Conservation (phyloP, 2,329 filamentous ascomycete genomes). For the Talaromyces islandicus region DNA sequence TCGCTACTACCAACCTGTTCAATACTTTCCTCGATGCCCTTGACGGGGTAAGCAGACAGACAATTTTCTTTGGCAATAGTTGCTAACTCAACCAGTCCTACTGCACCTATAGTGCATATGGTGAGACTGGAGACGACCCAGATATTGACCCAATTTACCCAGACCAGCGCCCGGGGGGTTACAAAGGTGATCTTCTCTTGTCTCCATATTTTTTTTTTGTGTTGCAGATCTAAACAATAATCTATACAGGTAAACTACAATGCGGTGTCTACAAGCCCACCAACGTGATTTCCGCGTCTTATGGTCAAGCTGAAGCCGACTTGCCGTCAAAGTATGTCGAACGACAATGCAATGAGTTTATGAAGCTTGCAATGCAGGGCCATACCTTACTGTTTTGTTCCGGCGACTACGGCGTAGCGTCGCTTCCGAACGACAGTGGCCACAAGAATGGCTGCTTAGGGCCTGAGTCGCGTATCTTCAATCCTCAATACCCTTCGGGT, state of each 20-base stretch:
- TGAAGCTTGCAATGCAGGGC: conserved; percentile 44
- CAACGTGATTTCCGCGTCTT: conserved; percentile 53
- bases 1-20: conserved; percentile 27
- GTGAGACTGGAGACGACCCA: conserved; percentile 44
- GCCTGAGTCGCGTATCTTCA: conserved; percentile 39
- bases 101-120: conserved; percentile 47
- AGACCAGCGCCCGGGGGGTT: conserved; percentile 43
- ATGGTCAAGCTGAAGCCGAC: conserved; percentile 50
- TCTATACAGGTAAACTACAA: conserved; percentile 24
- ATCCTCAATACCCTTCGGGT: conserved; percentile 43
- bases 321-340: conserved; percentile 51
- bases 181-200: conserved; percentile 37
- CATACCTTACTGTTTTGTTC: conserved; percentile 26
- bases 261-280: conserved; percentile 49
- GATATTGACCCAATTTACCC: conserved; percentile 49
- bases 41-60: conserved; percentile 32
- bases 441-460: conserved; percentile 33
- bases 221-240: neutral
- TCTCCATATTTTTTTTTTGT: neutral
- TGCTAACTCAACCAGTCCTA: conserved; percentile 31
- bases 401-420: conserved; percentile 26
- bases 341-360: conserved; percentile 41
- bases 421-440: conserved; percentile 36
- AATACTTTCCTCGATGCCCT: conserved; percentile 49
- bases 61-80: neutral